These are phyloP conservation scores for Kalmusia sp. DNA, from an alignment of 2,329 filamentous ascomycete genomes.

Conservation along the genomic window DNA sequence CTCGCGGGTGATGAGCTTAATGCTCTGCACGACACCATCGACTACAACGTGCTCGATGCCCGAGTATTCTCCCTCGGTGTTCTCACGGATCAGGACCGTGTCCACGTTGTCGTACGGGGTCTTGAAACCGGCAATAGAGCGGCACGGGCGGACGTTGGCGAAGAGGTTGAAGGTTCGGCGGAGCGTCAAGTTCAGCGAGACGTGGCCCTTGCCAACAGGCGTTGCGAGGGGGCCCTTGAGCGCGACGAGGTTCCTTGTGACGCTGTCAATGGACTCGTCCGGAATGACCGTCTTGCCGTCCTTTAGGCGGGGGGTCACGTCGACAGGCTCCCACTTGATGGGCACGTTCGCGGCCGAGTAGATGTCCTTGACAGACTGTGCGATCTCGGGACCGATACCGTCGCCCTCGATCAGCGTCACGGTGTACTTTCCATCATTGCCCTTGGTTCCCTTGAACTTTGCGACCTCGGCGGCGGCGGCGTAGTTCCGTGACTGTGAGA, in stretches of 20 bases:
- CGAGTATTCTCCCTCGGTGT: conserved; percentile 99
- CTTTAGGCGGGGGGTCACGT: conserved; percentile 92
- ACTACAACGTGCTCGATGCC: conserved; percentile 99
- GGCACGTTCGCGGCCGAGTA: conserved; percentile 95
- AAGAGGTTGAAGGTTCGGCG: conserved; percentile 99
- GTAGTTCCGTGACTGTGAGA: conserved; percentile 8
- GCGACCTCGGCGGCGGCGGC: conserved; percentile 63
- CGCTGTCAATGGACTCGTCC: conserved; percentile 89
- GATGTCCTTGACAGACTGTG: conserved; percentile 98
- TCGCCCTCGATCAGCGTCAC: conserved; percentile 99
- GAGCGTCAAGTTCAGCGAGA: conserved; percentile 97
- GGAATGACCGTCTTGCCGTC: conserved; percentile 96
- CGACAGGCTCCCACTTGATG: conserved; percentile 95
- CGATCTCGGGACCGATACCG: conserved; percentile 97
- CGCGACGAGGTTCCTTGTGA: conserved; percentile 94
- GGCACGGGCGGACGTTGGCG: conserved; percentile 97
- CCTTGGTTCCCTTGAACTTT: conserved; percentile 92
- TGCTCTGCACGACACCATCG: conserved; percentile 97
- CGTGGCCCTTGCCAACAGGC: conserved; percentile 97
- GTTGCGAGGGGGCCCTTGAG: conserved; percentile 99
- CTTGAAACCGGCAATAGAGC: conserved; percentile 96
- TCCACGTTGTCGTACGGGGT: conserved; percentile 97
- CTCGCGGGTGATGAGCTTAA: conserved; percentile 98
- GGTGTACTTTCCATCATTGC: conserved; percentile 89
- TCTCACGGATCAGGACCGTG: conserved; percentile 97